Conservation (phyloP, 2,329 filamentous ascomycete species). For the Apiospora rasikravindrae region DNA sequence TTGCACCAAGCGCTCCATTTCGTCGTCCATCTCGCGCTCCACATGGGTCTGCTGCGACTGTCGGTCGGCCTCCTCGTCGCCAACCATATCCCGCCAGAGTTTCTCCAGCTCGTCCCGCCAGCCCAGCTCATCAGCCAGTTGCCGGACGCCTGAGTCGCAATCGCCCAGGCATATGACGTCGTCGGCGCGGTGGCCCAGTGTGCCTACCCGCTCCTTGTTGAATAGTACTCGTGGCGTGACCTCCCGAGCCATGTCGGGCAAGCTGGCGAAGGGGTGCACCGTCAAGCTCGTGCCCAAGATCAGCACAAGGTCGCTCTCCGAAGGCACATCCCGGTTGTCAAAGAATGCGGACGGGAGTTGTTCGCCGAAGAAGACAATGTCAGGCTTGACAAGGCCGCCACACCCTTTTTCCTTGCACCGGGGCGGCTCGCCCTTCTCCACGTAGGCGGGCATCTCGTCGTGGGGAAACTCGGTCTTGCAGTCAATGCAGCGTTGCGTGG, state of each 20-base stretch:
- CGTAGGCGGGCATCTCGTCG: slow-evolving; percentile 72
- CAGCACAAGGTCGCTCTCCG: slow-evolving; percentile 75
- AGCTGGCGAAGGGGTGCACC: slow-evolving; percentile 86
- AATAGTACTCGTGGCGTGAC: slow-evolving; percentile 80
- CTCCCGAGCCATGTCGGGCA: slow-evolving; percentile 69
- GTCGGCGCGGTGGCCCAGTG: slow-evolving; percentile 76
- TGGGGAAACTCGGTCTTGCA: slow-evolving; percentile 77
- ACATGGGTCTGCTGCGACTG: slow-evolving; percentile 39
- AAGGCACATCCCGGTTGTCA: slow-evolving; percentile 57
- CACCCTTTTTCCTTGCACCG: slow-evolving; percentile 68
- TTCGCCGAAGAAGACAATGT: slow-evolving; percentile 93
- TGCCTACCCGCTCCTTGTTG: slow-evolving; percentile 84
- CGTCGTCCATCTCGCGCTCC: slow-evolving; percentile 36
- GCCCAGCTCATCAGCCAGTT: slow-evolving; percentile 78
- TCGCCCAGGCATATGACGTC: slow-evolving; percentile 85
- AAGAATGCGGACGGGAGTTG: slow-evolving; percentile 67
- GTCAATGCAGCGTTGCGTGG: slow-evolving; percentile 87
- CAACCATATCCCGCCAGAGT: slow-evolving; percentile 73
- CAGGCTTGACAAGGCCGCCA: slow-evolving; percentile 84
- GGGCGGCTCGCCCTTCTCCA: slow-evolving; percentile 72
- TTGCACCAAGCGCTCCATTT: slow-evolving; percentile 44
- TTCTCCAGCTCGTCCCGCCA: slow-evolving; percentile 85
- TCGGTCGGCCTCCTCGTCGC: slow-evolving; percentile 61
- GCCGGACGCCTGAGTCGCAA: slow-evolving; percentile 81
- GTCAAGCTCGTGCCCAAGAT: slow-evolving; percentile 87